Evolutionary conservation across 2,329 filamentous ascomycete genomes (phyloP), one percentile per base, ranked within the genome.

Genomic region (Penicillium sumatraense): DNA sequence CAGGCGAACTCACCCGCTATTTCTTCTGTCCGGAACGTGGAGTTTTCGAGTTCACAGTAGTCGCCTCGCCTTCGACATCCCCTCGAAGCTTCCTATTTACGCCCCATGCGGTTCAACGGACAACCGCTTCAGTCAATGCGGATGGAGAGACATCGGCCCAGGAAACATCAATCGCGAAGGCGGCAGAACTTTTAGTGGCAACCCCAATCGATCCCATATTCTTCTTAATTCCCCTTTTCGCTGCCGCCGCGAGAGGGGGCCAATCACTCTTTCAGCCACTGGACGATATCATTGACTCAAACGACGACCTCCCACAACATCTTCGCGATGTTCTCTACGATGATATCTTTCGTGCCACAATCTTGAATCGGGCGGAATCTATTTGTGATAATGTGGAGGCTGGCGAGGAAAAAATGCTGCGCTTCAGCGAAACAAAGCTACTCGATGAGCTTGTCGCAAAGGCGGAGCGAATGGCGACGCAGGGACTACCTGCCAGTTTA

Each of bases 201-300:
- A 96, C 95, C 1, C 84, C 86, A 2, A 80, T 96, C 51, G 95
- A 99, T 72, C 83, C 90, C 5, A 69, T 97, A 3, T 98, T 98
- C 76, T 80, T 98, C 48, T 70, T 96, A 3, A 78, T 98, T 1
- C 89, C 93, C 0, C 83, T 87, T 3, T 81, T 98, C 1, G 76
- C 79, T 1, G 73, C 84, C 35, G 65, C 75, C 29, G 71, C 73
- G 1, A 63, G 76, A 11, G 78, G 79, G 42, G 79, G 66, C 45
- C 27, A 67, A 74, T 47, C 72, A 21, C 68, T 78, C 9, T 81
- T 80, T 63, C 78, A 81, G 57, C 76, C 79, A 6, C 60, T 80
- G 11, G 79, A 81, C 56, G 79, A 81, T 62, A 75, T 81, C 38
- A 70, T 81, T 42, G 79, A 81, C 56, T 73, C 72, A 14, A 72